A percentile compares a stretch with the other conserved stretches of the same genome.
phyloP scores from a whole-genome alignment of 1,139 yeast species.

The Yamadazyma sp. region DNA sequence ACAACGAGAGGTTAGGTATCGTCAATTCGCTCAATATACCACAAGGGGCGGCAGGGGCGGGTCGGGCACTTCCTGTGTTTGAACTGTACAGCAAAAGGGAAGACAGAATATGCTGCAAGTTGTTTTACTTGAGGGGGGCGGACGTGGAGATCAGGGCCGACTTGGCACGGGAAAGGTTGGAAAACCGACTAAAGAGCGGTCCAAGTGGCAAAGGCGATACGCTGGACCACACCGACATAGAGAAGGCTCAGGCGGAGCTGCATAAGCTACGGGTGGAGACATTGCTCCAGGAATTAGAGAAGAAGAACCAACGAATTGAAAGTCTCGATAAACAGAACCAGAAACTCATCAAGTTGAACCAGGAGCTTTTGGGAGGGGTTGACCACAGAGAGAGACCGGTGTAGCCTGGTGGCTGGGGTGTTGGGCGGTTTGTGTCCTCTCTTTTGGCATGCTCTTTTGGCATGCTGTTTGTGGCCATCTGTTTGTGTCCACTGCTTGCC shows the following conservation, averaged over 20 bases:
- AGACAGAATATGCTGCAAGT: constrained; percentile 26
- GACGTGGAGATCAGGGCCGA: constrained; percentile 29
- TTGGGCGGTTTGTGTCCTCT: too few relatives aligned
- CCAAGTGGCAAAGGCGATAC: too few relatives aligned
- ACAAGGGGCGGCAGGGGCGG: too few relatives aligned
- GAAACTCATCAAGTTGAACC: constrained; percentile 34
- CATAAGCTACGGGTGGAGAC: constrained; percentile 17
- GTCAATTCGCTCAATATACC: too few relatives aligned
- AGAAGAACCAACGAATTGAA: constrained; percentile 25
- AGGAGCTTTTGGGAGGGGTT: constrained; percentile 24
- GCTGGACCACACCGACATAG: constrained; percentile 4
- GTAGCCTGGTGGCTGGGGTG: neutral
- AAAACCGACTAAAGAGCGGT: neutral
- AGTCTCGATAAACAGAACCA: constrained; percentile 30
- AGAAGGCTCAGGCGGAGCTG: constrained; percentile 13
- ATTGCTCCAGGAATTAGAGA: constrained; percentile 25
- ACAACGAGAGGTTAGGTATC: constrained; percentile 11
- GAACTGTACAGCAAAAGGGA: constrained; percentile 15
- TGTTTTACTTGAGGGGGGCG: constrained; percentile 21
- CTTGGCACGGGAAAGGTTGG: constrained; percentile 23
- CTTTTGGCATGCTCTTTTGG: too few relatives aligned
- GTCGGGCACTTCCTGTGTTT: constrained; percentile 16
- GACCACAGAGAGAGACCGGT: constrained; percentile 2
- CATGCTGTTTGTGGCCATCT: too few relatives aligned
- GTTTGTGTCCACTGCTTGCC: too few relatives aligned